Evolutionary conservation across 495 filamentous ascomycete species (phyloP).

Genomic region (Margaritispora aquatica): DNA sequence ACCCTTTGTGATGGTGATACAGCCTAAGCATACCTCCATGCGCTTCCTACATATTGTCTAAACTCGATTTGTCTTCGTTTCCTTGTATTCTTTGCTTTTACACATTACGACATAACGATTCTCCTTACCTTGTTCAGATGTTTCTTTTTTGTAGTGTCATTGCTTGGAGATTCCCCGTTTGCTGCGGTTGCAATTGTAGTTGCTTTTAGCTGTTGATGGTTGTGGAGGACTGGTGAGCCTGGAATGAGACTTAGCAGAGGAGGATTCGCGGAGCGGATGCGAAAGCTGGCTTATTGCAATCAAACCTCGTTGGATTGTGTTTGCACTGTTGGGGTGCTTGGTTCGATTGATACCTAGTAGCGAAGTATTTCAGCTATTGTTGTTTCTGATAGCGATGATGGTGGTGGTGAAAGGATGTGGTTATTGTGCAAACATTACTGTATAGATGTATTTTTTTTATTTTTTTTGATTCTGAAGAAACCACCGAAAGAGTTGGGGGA

Average conservation of each 20-base stretch:
- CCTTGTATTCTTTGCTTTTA: neutral
- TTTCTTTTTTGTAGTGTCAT: neutral
- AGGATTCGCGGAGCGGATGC: too few species aligned
- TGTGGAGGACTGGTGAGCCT: neutral
- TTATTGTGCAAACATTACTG: neutral
- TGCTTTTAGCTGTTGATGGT: neutral
- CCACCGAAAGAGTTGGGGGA: neutral
- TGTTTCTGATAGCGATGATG: too few species aligned
- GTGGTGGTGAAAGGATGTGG: too few species aligned
- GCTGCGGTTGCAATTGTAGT: neutral
- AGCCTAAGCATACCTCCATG: neutral
- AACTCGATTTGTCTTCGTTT: neutral
- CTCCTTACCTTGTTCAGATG: neutral
- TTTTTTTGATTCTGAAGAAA: neutral
- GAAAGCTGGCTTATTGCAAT: too few species aligned
- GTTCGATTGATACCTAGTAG: neutral
- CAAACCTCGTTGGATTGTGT: neutral
- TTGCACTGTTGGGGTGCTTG: neutral
- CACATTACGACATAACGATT: neutral
- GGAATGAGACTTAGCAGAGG: neutral
- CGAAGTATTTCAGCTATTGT: neutral
- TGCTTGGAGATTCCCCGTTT: neutral
- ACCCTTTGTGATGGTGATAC: neutral
- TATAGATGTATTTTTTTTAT: conserved; percentile 5
- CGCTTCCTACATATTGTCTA: neutral